Evolutionary conservation across 2,329 filamentous ascomycete species (phyloP), one percentile per base, ranked within the genome.

Genomic region (Nannizzia gypsea): DNA sequence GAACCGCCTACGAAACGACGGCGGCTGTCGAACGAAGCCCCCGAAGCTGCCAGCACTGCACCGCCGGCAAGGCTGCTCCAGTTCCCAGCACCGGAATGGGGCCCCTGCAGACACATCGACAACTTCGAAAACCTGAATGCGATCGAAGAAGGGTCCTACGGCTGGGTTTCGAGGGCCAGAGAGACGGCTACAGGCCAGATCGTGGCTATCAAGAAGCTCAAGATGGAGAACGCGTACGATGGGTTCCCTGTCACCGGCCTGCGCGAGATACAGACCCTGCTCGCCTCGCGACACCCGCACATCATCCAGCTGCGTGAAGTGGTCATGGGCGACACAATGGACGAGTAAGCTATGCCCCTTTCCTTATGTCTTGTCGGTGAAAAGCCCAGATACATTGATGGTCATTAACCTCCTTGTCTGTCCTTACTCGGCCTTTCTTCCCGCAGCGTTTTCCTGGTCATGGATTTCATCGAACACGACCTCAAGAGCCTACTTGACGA

Each of bases 381-480:
- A 72, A 73, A 72, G 67, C 69, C 66, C 64, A 67, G 71, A 67
- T 71, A 64, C 65, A 60, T 36, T 65, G 61, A 68, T 62, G 56
- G 63, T 67, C 64, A 66, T 73, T 74, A 72, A 73, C 72, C 61
- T 64, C 64, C 62, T 63, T 62, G 31, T 36, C 31, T 36, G 31
- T 59, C 60, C 58, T 50, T 46, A 54, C 59, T 50, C 56, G 57
- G 6, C n/a, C 58, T 65, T 64, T 62, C 66, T 63, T 62, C 67
- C 68, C 64, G 72, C 72, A 90, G 86, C 76, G 87, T 96, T 65
- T 95, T 90, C 72, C 83, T 99, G 60, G 93, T 97, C 64, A 92
- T 99, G 80, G 91, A 96, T 70, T 99, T 97, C 74, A 80, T 96
- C 68, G 92, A 97, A 77, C 93, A 99, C 78, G 93, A 99, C 70